A percentile compares a stretch with the other conserved stretches of the same genome.
These are phyloP conservation scores for Clonostachys sp. DNA, from an alignment of 2,329 filamentous ascomycete genomes.

Conservation along the genomic window DNA sequence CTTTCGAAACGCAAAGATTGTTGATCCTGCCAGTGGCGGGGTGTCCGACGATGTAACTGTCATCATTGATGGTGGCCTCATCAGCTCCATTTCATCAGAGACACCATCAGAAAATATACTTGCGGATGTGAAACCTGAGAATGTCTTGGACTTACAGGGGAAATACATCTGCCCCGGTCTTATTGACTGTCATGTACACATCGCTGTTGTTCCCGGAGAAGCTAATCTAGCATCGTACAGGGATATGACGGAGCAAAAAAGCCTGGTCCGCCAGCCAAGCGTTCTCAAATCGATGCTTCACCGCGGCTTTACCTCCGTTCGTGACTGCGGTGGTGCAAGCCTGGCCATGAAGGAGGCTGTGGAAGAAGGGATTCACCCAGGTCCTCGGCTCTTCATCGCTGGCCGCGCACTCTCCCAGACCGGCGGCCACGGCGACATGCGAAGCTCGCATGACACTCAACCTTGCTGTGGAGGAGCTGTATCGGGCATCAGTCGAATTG, in stretches of 20 bases:
- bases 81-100: too few species aligned
- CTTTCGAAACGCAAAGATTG: too few species aligned
- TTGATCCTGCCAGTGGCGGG: too few species aligned
- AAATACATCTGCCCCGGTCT: slow-evolving; percentile 23
- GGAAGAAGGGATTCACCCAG: slow-evolving; percentile 47
- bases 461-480: slow-evolving; percentile 34
- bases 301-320: slow-evolving; percentile 53
- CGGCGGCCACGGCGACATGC: slow-evolving; percentile 49
- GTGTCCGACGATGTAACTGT: too few species aligned
- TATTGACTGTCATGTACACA: slow-evolving; percentile 25
- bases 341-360: slow-evolving; percentile 52
- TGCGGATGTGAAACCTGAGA: too few species aligned
- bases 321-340: slow-evolving; percentile 53
- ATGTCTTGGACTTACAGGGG: slow-evolving; percentile 11
- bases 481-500: slow-evolving; percentile 31
- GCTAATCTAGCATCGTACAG: slow-evolving; percentile 13
- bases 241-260: slow-evolving; percentile 23
- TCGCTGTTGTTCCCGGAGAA: slow-evolving; percentile 19
- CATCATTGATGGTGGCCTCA: too few species aligned
- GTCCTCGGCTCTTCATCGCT: slow-evolving; percentile 51
- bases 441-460: slow-evolving; percentile 23
- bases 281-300: slow-evolving; percentile 43
- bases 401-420: slow-evolving; percentile 50
- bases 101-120: too few species aligned
- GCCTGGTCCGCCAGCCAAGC: slow-evolving; percentile 39